Evolutionary conservation across 75 land plant species (phyloP), one percentile per base, ranked within the genome.

Genomic region (Selaginella tamariscina): DNA sequence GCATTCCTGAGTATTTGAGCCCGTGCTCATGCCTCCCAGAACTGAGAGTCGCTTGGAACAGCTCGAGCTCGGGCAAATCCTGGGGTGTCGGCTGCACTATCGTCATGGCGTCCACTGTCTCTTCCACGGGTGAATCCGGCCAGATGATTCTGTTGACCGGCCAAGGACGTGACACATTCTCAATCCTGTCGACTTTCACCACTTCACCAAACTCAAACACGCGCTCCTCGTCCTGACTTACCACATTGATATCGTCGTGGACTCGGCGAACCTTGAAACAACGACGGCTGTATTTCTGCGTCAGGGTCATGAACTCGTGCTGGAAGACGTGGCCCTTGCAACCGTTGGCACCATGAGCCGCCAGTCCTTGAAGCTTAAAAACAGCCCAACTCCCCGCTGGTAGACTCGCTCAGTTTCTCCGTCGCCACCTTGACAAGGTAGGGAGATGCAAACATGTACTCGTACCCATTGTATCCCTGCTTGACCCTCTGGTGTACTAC

Each of bases 371-470:
- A 39, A 39, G 49, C 49, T 39, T 39, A 39, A 39, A 39, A 39
- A 39, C 49, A 39, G 49, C 49, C 49, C 49, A 39, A 39, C 49
- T 39, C 49, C 49, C 49, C 49, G 49, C 49, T 39, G 49, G 49
- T 39, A 39, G 49, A 39, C 49, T 39, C 49, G 49, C 49, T 39
- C 15, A 39, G 49, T 39, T 39, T 39, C 49, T 39, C 49, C 15
- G 49, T 39, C 15, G 49, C 49, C 49, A 39, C 49, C 49, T 39
- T 39, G 49, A 39, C 49, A 39, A 39, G 49, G 49, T 39, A 39
- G 49, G 49, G 49, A 39, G 49, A 39, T 39, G 49, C 49, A 39
- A 39, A 39, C 49, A 39, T 39, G 49, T 39, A 39, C 49, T 39
- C 49, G 49, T 39, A 39, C 49, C 49, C 49, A 15, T 39, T 39